Evolutionary conservation across 2,329 filamentous ascomycete species (phyloP), one percentile per base, ranked within the genome.

Genomic region (Pseudocercospora fijiensis): DNA sequence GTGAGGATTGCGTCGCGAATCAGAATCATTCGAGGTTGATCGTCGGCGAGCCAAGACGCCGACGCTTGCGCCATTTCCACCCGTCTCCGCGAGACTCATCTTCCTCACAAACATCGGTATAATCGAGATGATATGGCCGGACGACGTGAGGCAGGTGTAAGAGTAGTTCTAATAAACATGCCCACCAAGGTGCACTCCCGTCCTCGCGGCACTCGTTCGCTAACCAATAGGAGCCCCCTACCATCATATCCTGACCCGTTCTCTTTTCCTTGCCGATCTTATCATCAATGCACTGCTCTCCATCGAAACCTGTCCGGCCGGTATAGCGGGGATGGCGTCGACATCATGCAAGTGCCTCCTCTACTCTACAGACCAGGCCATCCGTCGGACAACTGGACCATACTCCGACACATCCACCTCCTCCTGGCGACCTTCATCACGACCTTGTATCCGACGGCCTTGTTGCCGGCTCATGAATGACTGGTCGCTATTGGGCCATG

Each of bases 121-220:
- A 3, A 28, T 49, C 10, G 18, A 22, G 45, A 49, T n/a, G 20
- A 41, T 41, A 5, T 16, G 4, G 16, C 28, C 3, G 28, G 11
- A 22, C 41, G 28, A 30, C 52, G 51, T 9, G 57, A 60, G 61
- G 28, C n/a, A 63, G 61, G 61, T 59, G 61, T 59, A n/a, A n/a
- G n/a, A n/a, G 26, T 45, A 45, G 24, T 16, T 37, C 59, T 13
- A 20, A 16, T 52, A 10, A 52, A 52, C 49, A 52, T n/a, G 27
- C 41, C 57, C 62, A 56, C 33, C 57, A 58, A 60, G 51, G 51
- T 60, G 33, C 28, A 47, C 16, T 22, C 33, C 55, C 61, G 57
- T 63, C 28, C 26, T 53, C 49, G 49, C 28, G 49, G 49, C 49
- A 53, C 24, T 8, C 49, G 7, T 24, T 27, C 7, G 5, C 49